Conservation (phyloP, 163 green algal genomes). For the Dunaliella salina region DNA sequence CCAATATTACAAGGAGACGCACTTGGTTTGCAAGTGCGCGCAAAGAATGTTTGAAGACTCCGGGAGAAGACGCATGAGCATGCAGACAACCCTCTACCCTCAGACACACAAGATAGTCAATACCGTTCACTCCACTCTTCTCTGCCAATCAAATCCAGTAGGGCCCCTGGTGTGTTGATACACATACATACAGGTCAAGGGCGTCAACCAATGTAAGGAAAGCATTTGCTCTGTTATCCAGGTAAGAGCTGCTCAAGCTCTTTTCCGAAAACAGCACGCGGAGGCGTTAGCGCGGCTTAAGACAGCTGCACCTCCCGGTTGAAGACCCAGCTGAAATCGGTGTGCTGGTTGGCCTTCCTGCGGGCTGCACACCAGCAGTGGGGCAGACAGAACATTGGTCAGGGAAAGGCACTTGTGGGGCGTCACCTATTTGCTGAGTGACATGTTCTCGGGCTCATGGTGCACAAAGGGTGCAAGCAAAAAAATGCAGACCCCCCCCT, state of each 20-base stretch:
- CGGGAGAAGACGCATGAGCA: too few relatives aligned
- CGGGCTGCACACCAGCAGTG: slow-evolving; percentile 6
- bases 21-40: too few relatives aligned
- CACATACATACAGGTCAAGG: too few relatives aligned
- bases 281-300: slow-evolving; percentile 3
- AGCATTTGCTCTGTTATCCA: too few relatives aligned
- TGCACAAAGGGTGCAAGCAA: neutral
- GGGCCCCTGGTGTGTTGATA: too few relatives aligned
- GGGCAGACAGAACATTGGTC: neutral
- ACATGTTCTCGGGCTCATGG: neutral
- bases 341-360: slow-evolving; percentile 50
- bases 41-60: too few relatives aligned
- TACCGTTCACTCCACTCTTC: too few relatives aligned
- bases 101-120: too few relatives aligned
- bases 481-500: neutral
- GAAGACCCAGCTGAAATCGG: slow-evolving; percentile 73
- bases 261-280: neutral
- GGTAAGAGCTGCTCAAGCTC: neutral
- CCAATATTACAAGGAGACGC: too few relatives aligned
- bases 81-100: too few relatives aligned
- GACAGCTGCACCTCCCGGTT: slow-evolving; percentile 62
- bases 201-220: neutral
- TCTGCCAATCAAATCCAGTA: too few relatives aligned
- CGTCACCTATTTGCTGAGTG: neutral
- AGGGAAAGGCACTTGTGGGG: too few relatives aligned